These are phyloP conservation scores for Colletotrichum orchidophilum DNA, from an alignment of 2,329 filamentous ascomycete genomes.

Conservation along the genomic window DNA sequence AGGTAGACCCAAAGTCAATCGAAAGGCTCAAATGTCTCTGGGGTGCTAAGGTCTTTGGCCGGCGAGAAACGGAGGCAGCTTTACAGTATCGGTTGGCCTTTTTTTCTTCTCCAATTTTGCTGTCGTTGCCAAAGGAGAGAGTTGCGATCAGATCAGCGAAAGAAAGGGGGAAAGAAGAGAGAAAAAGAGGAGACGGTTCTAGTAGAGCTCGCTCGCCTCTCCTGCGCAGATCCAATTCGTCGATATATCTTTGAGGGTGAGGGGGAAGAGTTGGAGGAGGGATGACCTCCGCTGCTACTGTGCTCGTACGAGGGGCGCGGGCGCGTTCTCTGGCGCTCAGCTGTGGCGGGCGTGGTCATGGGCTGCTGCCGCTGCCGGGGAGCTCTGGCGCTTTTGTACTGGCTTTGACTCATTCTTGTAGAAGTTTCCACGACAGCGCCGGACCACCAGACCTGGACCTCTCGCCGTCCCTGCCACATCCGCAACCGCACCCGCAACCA, in stretches of 20 bases:
- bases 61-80: not conserved
- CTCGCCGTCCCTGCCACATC: conserved; percentile 33
- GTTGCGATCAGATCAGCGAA: not conserved
- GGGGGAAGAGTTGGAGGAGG: not conserved
- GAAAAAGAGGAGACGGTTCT: conserved; percentile 7
- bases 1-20: conserved; percentile 4
- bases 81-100: not conserved
- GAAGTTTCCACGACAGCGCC: conserved; percentile 51
- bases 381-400: conserved; percentile 46
- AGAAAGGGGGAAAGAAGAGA: not conserved
- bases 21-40: conserved; percentile 6
- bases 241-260: conserved; percentile 27
- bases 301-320: conserved; percentile 30
- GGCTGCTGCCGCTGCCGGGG: conserved; percentile 36
- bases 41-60: not conserved
- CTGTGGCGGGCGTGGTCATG: conserved; percentile 37
- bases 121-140: not conserved
- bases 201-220: not conserved
- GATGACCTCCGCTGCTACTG: not conserved
- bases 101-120: no score
- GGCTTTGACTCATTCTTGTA: conserved; percentile 54
- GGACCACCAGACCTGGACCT: conserved; percentile 5
- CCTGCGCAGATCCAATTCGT: conserved; percentile 14
- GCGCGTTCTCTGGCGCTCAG: conserved; percentile 35
- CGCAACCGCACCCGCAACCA: conserved; percentile 17